phyloP scores from a whole-genome alignment of 352 stramenopile genomes.

The Phytophthora parvispora region DNA sequence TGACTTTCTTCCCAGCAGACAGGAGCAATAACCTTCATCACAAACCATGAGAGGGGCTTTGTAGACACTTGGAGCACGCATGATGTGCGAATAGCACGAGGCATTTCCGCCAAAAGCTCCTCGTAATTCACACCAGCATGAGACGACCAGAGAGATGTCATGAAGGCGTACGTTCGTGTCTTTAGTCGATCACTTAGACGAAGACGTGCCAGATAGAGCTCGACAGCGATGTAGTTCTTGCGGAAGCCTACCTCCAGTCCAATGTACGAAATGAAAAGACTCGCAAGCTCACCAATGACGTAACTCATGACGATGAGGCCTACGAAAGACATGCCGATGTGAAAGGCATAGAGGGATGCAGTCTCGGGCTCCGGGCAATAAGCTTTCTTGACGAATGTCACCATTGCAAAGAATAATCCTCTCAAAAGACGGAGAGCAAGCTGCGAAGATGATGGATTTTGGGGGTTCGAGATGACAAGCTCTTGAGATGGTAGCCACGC shows the following conservation, averaged over 20 bases:
- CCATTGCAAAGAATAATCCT: constrained; percentile 49
- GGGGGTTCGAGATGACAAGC: constrained; percentile 33
- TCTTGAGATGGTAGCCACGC: constrained; percentile 51
- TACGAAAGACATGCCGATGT: constrained; percentile 45
- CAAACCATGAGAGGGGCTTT: constrained; percentile 40
- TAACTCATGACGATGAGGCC: constrained; percentile 57
- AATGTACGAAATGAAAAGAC: constrained; percentile 63
- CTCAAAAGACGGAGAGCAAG: constrained; percentile 45
- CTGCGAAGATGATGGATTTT: constrained; percentile 35
- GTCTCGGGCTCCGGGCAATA: constrained; percentile 40
- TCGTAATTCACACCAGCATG: constrained; percentile 60
- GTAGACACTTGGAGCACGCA: constrained; percentile 52
- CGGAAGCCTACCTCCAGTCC: constrained; percentile 64
- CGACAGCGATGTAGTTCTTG: constrained; percentile 58
- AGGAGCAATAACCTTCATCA: constrained; percentile 43
- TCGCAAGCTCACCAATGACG: constrained; percentile 56
- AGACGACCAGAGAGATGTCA: constrained; percentile 57
- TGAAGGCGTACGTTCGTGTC: constrained; percentile 40
- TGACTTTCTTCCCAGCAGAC: constrained; percentile 30
- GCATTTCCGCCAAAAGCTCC: constrained; percentile 53
- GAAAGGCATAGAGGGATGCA: constrained; percentile 45
- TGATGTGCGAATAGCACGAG: constrained; percentile 51
- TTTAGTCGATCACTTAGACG: constrained; percentile 40
- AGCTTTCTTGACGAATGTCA: constrained; percentile 56
- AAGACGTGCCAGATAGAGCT: constrained; percentile 48